A percentile compares a stretch with the other conserved stretches of the same genome.
phyloP scores from a whole-genome alignment of 2,329 filamentous ascomycete genomes.

The Zopfia rhizophila region DNA sequence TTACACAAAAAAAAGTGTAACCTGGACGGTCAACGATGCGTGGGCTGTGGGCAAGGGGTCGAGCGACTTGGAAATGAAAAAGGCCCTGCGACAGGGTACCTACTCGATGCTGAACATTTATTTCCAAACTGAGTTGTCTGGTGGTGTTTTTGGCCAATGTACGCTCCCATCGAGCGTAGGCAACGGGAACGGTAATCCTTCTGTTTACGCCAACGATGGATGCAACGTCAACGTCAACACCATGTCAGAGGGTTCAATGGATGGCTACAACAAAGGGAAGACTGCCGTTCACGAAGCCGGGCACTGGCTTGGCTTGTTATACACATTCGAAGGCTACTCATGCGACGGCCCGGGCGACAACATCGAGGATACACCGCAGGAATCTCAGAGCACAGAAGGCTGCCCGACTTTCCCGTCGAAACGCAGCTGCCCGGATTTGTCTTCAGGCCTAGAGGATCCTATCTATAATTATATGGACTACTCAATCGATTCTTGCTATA shows the following conservation, averaged over 20 bases:
- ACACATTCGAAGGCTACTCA: conserved; percentile 58
- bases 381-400: conserved; percentile 61
- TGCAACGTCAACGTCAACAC: conserved; percentile 68
- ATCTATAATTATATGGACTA: conserved; percentile 72
- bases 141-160: conserved; percentile 64
- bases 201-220: conserved; percentile 62
- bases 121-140: conserved; percentile 65
- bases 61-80: conserved; percentile 64
- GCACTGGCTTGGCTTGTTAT: conserved; percentile 60
- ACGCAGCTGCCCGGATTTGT: conserved; percentile 61
- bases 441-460: conserved; percentile 55
- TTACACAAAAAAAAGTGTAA: conserved; percentile 61
- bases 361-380: conserved; percentile 56
- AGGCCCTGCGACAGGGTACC: conserved; percentile 62
- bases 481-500: conserved; percentile 65
- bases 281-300: conserved; percentile 61
- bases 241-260: conserved; percentile 63
- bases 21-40: conserved; percentile 63
- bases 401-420: conserved; percentile 62
- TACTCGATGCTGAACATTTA: conserved; percentile 68
- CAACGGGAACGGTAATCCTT: conserved; percentile 50
- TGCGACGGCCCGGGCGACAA: conserved; percentile 58
- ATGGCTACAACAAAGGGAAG: conserved; percentile 61
- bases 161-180: conserved; percentile 57
- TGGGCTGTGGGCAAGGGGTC: conserved; percentile 63